phyloP scores from a whole-genome alignment of 805 yeast genomes.

The Saturnispora mendoncae region DNA sequence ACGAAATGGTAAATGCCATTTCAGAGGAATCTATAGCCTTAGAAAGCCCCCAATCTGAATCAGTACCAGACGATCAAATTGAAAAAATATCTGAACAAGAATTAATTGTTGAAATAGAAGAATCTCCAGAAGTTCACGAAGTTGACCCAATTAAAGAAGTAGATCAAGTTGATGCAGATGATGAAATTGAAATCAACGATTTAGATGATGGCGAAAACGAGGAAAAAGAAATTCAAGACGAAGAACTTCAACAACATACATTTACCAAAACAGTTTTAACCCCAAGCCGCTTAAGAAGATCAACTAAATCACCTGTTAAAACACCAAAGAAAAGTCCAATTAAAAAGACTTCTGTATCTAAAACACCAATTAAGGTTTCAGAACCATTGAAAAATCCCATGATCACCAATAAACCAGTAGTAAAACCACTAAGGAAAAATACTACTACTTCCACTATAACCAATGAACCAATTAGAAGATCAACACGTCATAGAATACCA shows the following conservation, averaged over 20 bases:
- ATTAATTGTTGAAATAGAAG: neutral
- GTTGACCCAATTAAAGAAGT: neutral
- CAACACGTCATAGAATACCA: constrained; percentile 54
- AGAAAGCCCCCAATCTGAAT: too few relatives aligned
- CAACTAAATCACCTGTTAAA: neutral
- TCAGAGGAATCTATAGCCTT: neutral
- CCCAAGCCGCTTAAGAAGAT: neutral
- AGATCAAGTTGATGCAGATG: neutral
- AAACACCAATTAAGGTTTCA: constrained; percentile 15
- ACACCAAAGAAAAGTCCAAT: neutral
- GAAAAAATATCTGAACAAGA: neutral
- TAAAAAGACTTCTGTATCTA: neutral
- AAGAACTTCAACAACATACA: too few relatives aligned
- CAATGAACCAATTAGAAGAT: constrained; percentile 46
- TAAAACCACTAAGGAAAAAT: neutral
- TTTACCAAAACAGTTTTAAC: neutral
- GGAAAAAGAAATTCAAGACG: too few relatives aligned
- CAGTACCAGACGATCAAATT: neutral
- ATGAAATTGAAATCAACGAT: neutral
- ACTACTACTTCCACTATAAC: too few relatives aligned
- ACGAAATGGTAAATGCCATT: neutral
- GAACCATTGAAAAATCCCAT: too few relatives aligned
- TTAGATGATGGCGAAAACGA: too few relatives aligned
- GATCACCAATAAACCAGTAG: too few relatives aligned
- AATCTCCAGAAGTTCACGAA: too few relatives aligned